Evolutionary conservation across 116 monocot species (phyloP), one percentile per base, ranked within the genome.

Genomic region (Dioscorea cayenensis): DNA sequence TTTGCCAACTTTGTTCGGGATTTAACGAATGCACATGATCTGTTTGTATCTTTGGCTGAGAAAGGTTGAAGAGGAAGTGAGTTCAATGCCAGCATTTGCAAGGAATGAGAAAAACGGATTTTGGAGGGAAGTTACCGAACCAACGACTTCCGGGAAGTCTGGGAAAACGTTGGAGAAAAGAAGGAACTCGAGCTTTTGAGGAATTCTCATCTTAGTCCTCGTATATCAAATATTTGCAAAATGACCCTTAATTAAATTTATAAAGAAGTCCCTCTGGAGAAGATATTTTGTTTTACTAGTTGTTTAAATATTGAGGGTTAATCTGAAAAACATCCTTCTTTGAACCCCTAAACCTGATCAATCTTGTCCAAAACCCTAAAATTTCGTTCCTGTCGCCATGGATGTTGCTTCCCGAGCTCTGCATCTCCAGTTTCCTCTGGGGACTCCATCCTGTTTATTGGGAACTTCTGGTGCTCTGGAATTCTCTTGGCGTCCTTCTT

Each of bases 1-100:
- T 79, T 79, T 19, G 67, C 38, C 37, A 48, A 20, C 17, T 28
- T 67, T 36, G 69, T 76, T n/a, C 21, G 65, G 64, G 14, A 50
- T 11, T 19, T 76, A 21, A 27, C 73, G 14, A 37, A 64, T 36
- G 49, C 16, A 19, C 58, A 22, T 14, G 22, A 17, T 71, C 49
- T 51, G 21, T 1, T 28, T 9, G n/a, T 4, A 2, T 52, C 49
- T 51, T 69, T 51, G 51, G 52, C 4, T 23, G 50, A 49, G 20
- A 69, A 49, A 69, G 69, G 28, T 14, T 52, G 52, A 10, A 22
- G 20, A 20, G 69, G 52, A 23, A 62, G 62, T 20, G 23, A 62
- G 23, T 17, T 17, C 11, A 27, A 9, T 23, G 62, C 62, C n/a
- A 23, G 62, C 62, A 62, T 62, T 62, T 21, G 62, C 11, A 6